These are phyloP conservation scores for Podospora comata DNA, from an alignment of 495 filamentous ascomycete species.

Conservation along the genomic window DNA sequence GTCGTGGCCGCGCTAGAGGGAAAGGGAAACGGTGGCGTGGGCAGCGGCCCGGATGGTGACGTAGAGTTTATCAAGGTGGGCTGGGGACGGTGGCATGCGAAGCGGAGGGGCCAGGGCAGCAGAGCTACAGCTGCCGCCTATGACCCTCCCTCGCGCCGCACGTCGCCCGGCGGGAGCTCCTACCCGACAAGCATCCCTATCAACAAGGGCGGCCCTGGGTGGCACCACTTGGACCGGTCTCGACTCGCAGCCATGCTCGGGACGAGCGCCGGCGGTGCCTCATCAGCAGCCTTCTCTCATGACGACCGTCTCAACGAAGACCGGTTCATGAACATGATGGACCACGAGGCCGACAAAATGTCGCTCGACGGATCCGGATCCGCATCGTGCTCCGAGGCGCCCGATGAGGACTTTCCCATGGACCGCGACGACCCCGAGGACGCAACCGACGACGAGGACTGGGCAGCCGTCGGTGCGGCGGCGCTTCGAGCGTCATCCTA, in stretches of 20 bases:
- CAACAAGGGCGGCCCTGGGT: constrained; percentile 47
- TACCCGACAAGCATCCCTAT: constrained; percentile 67
- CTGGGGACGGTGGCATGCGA: constrained; percentile 95
- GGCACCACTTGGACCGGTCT: constrained; percentile 45
- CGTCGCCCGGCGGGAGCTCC: constrained; percentile 49
- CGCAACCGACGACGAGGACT: constrained; percentile 96
- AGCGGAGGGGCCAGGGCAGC: constrained; percentile 57
- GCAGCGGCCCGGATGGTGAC: constrained; percentile 66
- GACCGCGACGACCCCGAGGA: constrained; percentile 66
- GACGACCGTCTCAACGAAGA: constrained; percentile 56
- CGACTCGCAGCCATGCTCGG: constrained; percentile 42
- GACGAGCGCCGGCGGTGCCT: constrained; percentile 55
- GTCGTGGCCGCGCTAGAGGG: constrained; percentile 82
- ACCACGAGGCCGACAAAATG: constrained; percentile 94
- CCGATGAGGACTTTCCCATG: constrained; percentile 64
- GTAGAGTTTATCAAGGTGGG: constrained; percentile 94
- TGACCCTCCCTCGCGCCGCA: constrained; percentile 43
- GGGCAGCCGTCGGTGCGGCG: constrained; percentile 84
- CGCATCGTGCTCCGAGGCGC: constrained; percentile 70
- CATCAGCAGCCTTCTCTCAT: constrained; percentile 63
- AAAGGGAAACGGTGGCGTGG: constrained; percentile 60
- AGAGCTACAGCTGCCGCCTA: constrained; percentile 42
- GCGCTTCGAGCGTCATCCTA: constrained; percentile 74
- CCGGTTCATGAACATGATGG: constrained; percentile 65
- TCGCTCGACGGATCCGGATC: constrained; percentile 74